phyloP scores from a whole-genome alignment of 2,329 filamentous ascomycete genomes.

The Aureobasidium sp. region DNA sequence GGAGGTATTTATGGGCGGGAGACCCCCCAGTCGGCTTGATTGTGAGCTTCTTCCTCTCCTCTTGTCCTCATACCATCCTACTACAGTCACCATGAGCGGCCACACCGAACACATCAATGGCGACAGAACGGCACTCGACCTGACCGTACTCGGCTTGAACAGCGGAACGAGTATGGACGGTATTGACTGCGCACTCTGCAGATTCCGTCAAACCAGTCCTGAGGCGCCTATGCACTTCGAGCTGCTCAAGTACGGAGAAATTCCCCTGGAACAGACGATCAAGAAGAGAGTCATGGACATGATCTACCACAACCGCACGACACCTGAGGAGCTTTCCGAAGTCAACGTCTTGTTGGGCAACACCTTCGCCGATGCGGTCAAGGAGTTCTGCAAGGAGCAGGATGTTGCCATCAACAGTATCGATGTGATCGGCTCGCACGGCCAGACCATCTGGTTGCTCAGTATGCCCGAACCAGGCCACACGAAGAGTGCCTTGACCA shows the following conservation, averaged over 20 bases:
- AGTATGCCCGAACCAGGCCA: slow-evolving; percentile 43
- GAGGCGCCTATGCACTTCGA: slow-evolving; percentile 47
- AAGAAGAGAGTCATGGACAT: slow-evolving; percentile 50
- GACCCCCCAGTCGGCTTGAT: neutral
- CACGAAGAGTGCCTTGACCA: slow-evolving; percentile 42
- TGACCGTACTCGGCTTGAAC: slow-evolving; percentile 48
- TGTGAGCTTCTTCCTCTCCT: neutral
- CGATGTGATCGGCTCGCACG: slow-evolving; percentile 49
- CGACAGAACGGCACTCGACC: slow-evolving; percentile 29
- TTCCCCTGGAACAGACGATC: slow-evolving; percentile 44
- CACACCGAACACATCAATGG: neutral
- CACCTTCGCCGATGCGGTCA: slow-evolving; percentile 45
- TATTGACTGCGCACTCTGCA: slow-evolving; percentile 51
- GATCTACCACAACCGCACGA: slow-evolving; percentile 46
- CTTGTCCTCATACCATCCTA: neutral
- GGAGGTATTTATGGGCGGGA: neutral
- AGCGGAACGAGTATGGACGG: slow-evolving; percentile 48
- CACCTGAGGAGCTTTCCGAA: slow-evolving; percentile 45
- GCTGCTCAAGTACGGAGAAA: slow-evolving; percentile 47
- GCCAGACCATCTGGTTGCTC: slow-evolving; percentile 50
- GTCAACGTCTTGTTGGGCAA: slow-evolving; percentile 51
- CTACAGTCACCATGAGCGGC: neutral
- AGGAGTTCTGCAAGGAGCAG: slow-evolving; percentile 40
- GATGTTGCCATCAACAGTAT: slow-evolving; percentile 37
- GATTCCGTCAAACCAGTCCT: slow-evolving; percentile 45